Percentiles rank a stretch among this genome's conserved stretches.
These are phyloP conservation scores for Wickerhamomyces sydowiorum DNA, from an alignment of 805 yeast genomes.

Conservation along the genomic window DNA sequence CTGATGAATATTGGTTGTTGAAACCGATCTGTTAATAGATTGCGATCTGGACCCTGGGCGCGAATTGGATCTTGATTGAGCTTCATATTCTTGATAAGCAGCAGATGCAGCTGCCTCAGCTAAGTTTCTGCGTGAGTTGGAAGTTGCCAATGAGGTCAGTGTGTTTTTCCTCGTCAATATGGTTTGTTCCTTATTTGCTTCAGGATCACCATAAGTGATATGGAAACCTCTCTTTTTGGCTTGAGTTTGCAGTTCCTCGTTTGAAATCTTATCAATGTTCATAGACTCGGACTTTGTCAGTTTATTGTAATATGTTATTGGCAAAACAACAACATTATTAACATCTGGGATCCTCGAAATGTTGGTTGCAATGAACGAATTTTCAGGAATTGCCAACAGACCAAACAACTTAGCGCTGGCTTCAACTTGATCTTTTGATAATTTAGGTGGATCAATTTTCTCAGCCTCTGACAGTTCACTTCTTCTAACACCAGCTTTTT, in stretches of 20 bases:
- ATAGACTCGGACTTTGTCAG: constrained; percentile 40
- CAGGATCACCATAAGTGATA: constrained; percentile 19
- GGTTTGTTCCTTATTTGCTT: constrained; percentile 9
- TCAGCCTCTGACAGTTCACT: neutral
- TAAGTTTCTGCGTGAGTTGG: constrained; percentile 19
- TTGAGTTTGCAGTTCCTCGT: constrained; percentile 38
- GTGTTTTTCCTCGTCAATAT: constrained; percentile 16
- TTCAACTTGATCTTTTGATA: constrained; percentile 24
- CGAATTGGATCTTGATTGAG: constrained; percentile 13
- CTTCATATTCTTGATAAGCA: constrained; percentile 23
- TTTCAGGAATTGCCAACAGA: constrained; percentile 48
- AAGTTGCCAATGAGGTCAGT: constrained; percentile 15
- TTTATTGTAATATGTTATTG: constrained; percentile 57
- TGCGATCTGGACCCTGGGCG: constrained; percentile 12
- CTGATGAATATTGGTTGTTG: constrained; percentile 2
- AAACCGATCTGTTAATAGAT: constrained; percentile 11
- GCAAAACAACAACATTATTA: constrained; percentile 54
- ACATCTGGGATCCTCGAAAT: constrained; percentile 49
- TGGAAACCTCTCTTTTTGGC: constrained; percentile 46
- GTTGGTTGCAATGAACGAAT: constrained; percentile 60
- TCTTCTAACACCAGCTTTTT: constrained; percentile 13
- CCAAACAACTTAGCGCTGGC: constrained; percentile 40
- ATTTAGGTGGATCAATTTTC: constrained; percentile 2
- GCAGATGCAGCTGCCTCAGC: constrained; percentile 25
- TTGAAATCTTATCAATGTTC: constrained; percentile 38